These are phyloP conservation scores for Kwoniella heveanensis DNA, from an alignment of 768 basidiomycete species.

Conservation along the genomic window DNA sequence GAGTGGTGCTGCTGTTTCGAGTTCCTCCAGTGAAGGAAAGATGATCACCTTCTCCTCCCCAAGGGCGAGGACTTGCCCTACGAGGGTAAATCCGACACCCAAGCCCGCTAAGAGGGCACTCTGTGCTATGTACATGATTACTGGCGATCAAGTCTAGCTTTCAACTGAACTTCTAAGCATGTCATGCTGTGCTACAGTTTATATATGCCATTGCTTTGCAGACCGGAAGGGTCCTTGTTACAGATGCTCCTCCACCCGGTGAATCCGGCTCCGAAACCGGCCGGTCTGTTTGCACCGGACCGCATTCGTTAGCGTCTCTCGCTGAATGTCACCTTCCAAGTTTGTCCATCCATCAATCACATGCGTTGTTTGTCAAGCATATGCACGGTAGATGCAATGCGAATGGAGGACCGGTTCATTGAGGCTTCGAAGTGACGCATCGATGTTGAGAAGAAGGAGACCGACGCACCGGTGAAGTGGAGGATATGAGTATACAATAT, in stretches of 20 bases:
- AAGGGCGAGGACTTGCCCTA: slow-evolving; percentile 12
- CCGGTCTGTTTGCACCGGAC: neutral
- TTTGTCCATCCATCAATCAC: too few relatives aligned
- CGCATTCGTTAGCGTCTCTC: neutral
- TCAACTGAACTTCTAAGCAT: too few relatives aligned
- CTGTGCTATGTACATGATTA: slow-evolving; percentile 3
- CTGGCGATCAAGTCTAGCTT: neutral
- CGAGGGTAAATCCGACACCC: slow-evolving; percentile 6
- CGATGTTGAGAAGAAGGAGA: too few relatives aligned
- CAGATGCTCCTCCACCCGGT: neutral
- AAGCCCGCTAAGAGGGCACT: slow-evolving; percentile 1
- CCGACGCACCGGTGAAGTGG: too few relatives aligned
- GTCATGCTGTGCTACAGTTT: too few relatives aligned
- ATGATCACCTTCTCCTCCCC: slow-evolving; percentile 21
- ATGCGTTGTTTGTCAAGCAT: too few relatives aligned
- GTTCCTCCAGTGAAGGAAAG: slow-evolving; percentile 8
- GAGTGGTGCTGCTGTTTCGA: neutral
- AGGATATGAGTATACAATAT: too few relatives aligned
- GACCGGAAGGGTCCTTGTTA: neutral
- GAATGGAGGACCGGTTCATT: too few relatives aligned
- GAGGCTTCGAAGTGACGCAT: too few relatives aligned
- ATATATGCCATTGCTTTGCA: too few relatives aligned
- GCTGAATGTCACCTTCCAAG: neutral
- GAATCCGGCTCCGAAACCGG: slow-evolving; percentile 1
- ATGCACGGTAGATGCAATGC: too few relatives aligned